Evolutionary conservation across 2,329 filamentous ascomycete species (phyloP), one percentile per base, ranked within the genome.

Genomic region (Akanthomyces uredinophilus): DNA sequence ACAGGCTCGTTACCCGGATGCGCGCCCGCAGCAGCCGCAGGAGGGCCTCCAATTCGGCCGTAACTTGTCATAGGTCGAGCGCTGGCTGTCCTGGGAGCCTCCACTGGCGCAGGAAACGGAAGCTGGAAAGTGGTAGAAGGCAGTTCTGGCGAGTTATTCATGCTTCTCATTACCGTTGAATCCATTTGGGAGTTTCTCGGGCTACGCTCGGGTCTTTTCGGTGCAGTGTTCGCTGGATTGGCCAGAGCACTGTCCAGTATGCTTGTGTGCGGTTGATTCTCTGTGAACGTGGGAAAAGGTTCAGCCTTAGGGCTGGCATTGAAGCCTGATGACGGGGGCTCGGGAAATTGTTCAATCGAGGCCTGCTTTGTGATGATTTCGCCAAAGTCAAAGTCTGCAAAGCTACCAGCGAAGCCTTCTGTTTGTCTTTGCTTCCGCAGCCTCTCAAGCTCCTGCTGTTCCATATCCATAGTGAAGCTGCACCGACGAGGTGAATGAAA

Each of bases 391-490:
- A 77, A 77, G 0, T 68, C 74, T 0, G 72, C 61, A 66, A 77
- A 76, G 60, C 76, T 77, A 20, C 75, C 74, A 1, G 71, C 67
- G 39, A 77, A 70, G 5, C 74, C 74, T 43, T 76, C 74, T 47
- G 64, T 66, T 55, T 66, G 65, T 35, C 64, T 63, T 43, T 65
- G 64, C 29, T 63, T 61, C 13, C 65, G 64, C n/a, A 59, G 51
- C 27, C 65, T 64, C 13, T 70, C 68, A n/a, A 70, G 65, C 49
- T 63, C 59, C 6, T 64, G 50, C 13, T 74, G 72, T 39, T 82
- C 78, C 14, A 83, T 73, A 62, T 78, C 77, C 72, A 80, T 79
- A 4, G 78, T 77, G 60, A 83, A 73, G 66, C 82, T 85, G 51
- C 75, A 74, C 41, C 79, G 74, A 22, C 77, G 74, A 2, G 79